These are phyloP conservation scores for Erythrophleum ivorense DNA, from an alignment of 331 rosid genomes.

Conservation along the genomic window DNA sequence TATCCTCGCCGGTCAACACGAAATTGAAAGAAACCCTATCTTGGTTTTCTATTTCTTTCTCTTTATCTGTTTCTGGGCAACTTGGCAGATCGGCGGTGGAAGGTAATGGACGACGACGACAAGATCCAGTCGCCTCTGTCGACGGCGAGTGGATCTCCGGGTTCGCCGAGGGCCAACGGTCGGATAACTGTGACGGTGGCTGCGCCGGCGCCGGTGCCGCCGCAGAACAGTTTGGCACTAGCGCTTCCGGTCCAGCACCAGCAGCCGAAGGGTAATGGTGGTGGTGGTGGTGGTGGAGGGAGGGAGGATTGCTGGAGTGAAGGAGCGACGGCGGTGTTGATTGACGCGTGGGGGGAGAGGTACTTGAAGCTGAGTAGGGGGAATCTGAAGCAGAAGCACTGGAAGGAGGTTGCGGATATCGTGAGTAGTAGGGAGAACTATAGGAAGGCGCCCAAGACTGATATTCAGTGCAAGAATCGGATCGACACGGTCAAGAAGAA, in stretches of 20 bases:
- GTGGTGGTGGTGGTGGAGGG: slow-evolving; percentile 83
- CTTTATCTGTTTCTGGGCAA: neutral
- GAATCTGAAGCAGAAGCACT: slow-evolving; percentile 94
- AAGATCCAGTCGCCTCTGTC: slow-evolving; percentile 81
- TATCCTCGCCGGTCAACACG: slow-evolving; percentile 49
- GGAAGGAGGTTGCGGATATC: slow-evolving; percentile 97
- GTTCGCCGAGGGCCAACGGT: slow-evolving; percentile 60
- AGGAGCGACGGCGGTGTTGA: slow-evolving; percentile 87
- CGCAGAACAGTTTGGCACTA: slow-evolving; percentile 50
- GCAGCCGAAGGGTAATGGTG: slow-evolving; percentile 42
- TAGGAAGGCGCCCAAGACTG: slow-evolving; percentile 70
- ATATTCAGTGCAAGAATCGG: slow-evolving; percentile 95
- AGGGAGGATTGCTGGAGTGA: slow-evolving; percentile 99
- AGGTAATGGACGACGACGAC: slow-evolving; percentile 79
- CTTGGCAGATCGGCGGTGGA: slow-evolving; percentile 1
- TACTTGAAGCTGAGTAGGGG: slow-evolving; percentile 91
- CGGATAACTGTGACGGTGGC: slow-evolving; percentile 85
- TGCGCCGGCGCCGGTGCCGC: slow-evolving; percentile 51
- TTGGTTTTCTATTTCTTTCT: neutral
- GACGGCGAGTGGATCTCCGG: slow-evolving; percentile 73
- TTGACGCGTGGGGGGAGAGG: slow-evolving; percentile 98
- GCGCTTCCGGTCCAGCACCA: slow-evolving; percentile 75
- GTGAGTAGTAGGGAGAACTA: slow-evolving; percentile 82
- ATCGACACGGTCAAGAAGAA: slow-evolving; percentile 97
- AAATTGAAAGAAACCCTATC: slow-evolving; percentile 41